Base-by-base conservation (phyloP, 2,329 filamentous ascomycete genomes). In the Laburnicola sp. region DNA sequence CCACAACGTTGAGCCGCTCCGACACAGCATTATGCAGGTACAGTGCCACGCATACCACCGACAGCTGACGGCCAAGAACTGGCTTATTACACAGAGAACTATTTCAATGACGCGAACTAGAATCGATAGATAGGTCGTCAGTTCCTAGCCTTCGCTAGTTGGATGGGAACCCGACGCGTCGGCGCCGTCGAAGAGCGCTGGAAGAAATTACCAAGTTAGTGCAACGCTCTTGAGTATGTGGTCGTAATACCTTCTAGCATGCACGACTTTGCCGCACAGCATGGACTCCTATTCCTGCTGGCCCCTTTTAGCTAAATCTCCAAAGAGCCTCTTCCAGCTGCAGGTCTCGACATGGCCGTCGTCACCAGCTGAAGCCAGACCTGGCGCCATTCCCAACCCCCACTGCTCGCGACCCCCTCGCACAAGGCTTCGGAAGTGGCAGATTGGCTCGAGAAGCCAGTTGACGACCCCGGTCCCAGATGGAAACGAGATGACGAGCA, bases 401-500 rank as follows among this genome's bases (percentile, higher is more conserved):
- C 28, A 6, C 10, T 5, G n/a, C 27, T 42, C 39, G 41, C 28
- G 31, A 36, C 7, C 23, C 26, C 23, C 42, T 37, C 42, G 42
- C 25, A 23, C 63, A 60, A 64, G 50, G 31, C 50, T n/a, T 38
- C 48, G 43, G 42, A 30, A 39, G 42, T 38, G 41, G 50, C 60
- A 58, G 58, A 68, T 68, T 70, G 66, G 65, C 26, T 16, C 16
- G 16, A 16, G 16, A 16, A 16, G 16, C 30, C 25, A 6, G 16
- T 26, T 30, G 28, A 46, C 51, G 21, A 32, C 45, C 52, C 52
- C 16, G 31, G 50, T 42, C 26, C 41, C 44, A 47, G 42, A 22
- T 41, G 36, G 50, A 61, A 60, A 60, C 57, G 59, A 69, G 59
- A 71, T 69, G 65, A 69, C 59, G 58, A 52, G 56, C 57, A 61